Evolutionary conservation across 2,329 filamentous ascomycete genomes (phyloP), one percentile per base, ranked within the genome.

Genomic region (Lizonia empirigonia): DNA sequence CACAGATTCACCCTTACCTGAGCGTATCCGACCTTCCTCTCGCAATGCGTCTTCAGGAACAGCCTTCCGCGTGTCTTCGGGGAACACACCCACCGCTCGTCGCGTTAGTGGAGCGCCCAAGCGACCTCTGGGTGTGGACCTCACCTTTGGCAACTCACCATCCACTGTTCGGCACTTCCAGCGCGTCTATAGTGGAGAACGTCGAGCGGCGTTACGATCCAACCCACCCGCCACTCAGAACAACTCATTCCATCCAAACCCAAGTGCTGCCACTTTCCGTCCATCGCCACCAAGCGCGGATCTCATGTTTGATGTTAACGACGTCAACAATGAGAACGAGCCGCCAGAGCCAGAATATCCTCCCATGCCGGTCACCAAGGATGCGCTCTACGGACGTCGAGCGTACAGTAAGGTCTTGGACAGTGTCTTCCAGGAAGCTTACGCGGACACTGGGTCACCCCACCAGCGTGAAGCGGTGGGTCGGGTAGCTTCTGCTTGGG

Each of bases 121-220:
- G 73, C 87, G 90, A 58, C 92, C 93, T 0, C 80, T 97, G 2
- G 91, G 91, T 47, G 83, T 94, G 1, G 91, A 97, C 66, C 87
- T 96, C 79, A 95, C 88, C 5, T 97, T 95, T 74, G 94, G 93
- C 42, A 97, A 97, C 73, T 89, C 87, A 7, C 90, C 90, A 1
- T 97, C 93, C 1, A 96, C 92, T 13, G 90, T 96, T 60, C 87
- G 92, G 46, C 87, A 96, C 44, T 97, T 97, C 78, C 89, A 90
- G 58, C 85, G 93, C 19, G 91, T 96, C 1, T 94, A 92, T 0
- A 89, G 90, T 63, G 70, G 77, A 79, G 69, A 73, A 40, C 65
- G 68, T 16, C 63, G 68, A 24, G 58, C 60, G 30, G 68, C 69
- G 12, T 59, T 68, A 13, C 63, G 57, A 22, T 71, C 70, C 5